These are phyloP conservation scores for Zymoseptoria passerinii DNA, from an alignment of 2,329 filamentous ascomycete genomes.

Conservation along the genomic window DNA sequence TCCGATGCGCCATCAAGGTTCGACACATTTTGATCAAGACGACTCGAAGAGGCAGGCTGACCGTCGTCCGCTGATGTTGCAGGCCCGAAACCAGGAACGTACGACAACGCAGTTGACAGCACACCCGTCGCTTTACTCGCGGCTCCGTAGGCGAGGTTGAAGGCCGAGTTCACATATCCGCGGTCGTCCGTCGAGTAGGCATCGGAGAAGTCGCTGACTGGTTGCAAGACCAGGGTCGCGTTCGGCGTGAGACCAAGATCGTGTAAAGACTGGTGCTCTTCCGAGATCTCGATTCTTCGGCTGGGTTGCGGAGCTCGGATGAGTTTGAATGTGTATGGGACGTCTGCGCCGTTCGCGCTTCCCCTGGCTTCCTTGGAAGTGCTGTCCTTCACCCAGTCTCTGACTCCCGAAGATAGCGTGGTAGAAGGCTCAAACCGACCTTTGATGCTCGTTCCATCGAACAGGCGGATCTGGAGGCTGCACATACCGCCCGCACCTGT, in stretches of 20 bases:
- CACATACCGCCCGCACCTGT: conserved; percentile 20
- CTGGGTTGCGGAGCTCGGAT: conserved; percentile 72
- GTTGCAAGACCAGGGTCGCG: conserved; percentile 74
- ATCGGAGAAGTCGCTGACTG: conserved; percentile 53
- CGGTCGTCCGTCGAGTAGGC: conserved; percentile 44
- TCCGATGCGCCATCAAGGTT: conserved; percentile 14
- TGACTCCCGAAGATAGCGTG: conserved; percentile 58
- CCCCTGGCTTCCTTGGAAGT: conserved; percentile 36
- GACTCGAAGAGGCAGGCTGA: not conserved
- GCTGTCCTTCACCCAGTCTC: conserved; percentile 63
- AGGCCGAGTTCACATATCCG: conserved; percentile 16
- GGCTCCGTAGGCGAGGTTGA: conserved; percentile 15
- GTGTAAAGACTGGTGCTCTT: conserved; percentile 61
- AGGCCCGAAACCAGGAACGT: conserved; percentile 17
- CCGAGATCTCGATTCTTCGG: conserved; percentile 61
- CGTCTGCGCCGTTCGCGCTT: conserved; percentile 21
- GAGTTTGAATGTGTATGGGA: conserved; percentile 74
- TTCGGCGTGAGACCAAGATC: conserved; percentile 69
- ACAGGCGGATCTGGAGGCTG: conserved; percentile 65
- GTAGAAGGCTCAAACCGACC: conserved; percentile 55
- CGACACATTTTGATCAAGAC: not conserved
- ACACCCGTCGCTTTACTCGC: conserved; percentile 16
- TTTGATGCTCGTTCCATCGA: conserved; percentile 75
- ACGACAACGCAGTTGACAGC: conserved; percentile 11
- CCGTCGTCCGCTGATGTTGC: conserved; percentile 10